These are phyloP conservation scores for Schizosaccharomyces lindneri DNA, from an alignment of 805 yeast genomes.

Conservation along the genomic window DNA sequence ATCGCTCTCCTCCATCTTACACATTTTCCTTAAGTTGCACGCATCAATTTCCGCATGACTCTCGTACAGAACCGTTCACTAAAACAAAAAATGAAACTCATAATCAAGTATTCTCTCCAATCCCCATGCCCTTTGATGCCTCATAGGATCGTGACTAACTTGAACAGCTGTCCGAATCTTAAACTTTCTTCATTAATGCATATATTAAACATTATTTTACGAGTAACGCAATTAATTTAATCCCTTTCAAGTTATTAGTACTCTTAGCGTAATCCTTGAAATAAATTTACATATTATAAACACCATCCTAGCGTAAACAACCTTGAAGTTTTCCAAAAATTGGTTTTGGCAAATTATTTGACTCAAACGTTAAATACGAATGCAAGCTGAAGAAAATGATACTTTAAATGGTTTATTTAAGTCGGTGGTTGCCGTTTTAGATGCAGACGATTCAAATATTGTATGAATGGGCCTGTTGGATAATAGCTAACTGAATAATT, in stretches of 20 bases:
- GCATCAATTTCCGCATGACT: background rate
- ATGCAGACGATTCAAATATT: background rate
- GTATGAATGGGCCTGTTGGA: background rate
- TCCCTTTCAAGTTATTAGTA: too few relatives aligned
- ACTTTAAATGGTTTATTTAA: background rate
- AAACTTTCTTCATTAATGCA: too few relatives aligned
- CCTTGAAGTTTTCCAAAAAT: too few relatives aligned
- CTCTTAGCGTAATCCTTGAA: too few relatives aligned
- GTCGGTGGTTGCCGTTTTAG: background rate
- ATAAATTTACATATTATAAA: too few relatives aligned
- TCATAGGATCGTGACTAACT: too few relatives aligned
- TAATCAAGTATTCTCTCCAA: background rate
- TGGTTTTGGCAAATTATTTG: background rate
- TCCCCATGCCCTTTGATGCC: too few relatives aligned
- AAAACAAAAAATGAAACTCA: background rate
- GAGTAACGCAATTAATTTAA: too few relatives aligned
- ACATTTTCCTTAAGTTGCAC: background rate
- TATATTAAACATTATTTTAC: too few relatives aligned
- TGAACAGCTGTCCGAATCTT: too few relatives aligned
- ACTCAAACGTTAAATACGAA: background rate
- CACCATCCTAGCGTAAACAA: too few relatives aligned
- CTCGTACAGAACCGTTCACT: background rate
- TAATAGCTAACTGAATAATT: background rate
- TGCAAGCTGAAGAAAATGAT: background rate
- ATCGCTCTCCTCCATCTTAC: background rate